phyloP scores from a whole-genome alignment of 2,329 filamentous ascomycete species.

The Hymenoscyphus occultus region DNA sequence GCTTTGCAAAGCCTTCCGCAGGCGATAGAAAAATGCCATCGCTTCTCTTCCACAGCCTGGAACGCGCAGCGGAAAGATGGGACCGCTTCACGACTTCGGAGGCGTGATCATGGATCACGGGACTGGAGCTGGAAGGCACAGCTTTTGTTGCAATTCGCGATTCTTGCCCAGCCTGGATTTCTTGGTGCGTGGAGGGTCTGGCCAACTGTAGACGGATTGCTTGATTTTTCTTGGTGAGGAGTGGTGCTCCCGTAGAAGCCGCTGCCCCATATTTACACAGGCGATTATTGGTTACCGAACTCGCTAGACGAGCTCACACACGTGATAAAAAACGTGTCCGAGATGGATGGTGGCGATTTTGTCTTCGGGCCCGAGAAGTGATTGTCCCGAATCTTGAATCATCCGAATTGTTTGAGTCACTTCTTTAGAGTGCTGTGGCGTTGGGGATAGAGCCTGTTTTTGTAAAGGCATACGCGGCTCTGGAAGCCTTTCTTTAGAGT shows the following conservation, averaged over 20 bases:
- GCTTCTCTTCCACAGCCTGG: not conserved
- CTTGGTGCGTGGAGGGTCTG: not conserved
- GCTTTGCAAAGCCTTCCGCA: not conserved
- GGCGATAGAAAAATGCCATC: not conserved
- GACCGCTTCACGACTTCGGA: not conserved
- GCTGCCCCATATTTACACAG: not conserved
- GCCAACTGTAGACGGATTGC: not conserved
- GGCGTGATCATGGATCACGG: not conserved
- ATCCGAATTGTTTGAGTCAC: not conserved
- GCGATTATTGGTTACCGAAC: not conserved
- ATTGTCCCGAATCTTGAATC: not conserved
- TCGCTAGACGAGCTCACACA: not conserved
- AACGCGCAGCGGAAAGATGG: not conserved
- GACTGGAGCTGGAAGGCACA: not conserved
- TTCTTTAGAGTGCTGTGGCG: not conserved
- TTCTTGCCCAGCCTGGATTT: not conserved
- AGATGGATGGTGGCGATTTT: not conserved
- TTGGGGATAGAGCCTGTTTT: not conserved
- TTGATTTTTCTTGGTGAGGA: not conserved
- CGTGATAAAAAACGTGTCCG: not conserved
- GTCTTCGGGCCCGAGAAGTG: not conserved
- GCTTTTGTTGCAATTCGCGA: not conserved
- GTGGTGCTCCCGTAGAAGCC: not conserved
- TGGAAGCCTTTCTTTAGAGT: not conserved
- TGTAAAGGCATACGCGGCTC: conserved; percentile 3